phyloP scores from a whole-genome alignment of 352 stramenopile species.

The Pythium biforme region DNA sequence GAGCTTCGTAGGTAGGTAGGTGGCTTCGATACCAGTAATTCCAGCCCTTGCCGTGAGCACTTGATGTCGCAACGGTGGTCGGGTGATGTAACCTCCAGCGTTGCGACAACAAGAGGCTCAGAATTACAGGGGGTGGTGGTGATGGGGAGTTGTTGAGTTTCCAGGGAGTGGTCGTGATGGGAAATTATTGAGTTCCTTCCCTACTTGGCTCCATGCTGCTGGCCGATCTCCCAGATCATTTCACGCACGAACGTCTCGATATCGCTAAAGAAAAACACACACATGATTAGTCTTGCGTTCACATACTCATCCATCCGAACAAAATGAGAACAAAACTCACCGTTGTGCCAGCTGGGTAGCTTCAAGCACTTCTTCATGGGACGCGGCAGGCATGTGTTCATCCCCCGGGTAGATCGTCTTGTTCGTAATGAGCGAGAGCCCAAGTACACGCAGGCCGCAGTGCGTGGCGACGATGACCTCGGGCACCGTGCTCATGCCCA shows the following conservation, averaged over 20 bases:
- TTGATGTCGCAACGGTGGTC: neutral
- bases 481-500: constrained; percentile 96
- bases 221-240: constrained; percentile 45
- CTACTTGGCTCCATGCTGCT: constrained; percentile 29
- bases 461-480: constrained; percentile 96
- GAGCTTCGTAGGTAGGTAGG: neutral
- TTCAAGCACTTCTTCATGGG: constrained; percentile 93
- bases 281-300: constrained; percentile 4
- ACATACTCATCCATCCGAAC: neutral
- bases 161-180: too few species aligned
- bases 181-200: neutral
- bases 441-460: constrained; percentile 93
- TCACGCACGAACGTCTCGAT: constrained; percentile 54
- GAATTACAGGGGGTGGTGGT: neutral
- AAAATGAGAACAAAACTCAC: constrained; percentile 14
- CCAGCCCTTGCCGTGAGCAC: neutral
- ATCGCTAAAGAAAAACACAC: constrained; percentile 27
- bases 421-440: constrained; percentile 97
- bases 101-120: neutral
- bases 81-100: neutral
- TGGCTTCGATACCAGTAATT: neutral
- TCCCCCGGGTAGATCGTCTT: constrained; percentile 84
- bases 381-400: constrained; percentile 72
- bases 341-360: constrained; percentile 74
- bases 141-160: too few species aligned